Evolutionary conservation across 768 basidiomycete genomes (phyloP).

Genomic region (Tylopilus balloui): DNA sequence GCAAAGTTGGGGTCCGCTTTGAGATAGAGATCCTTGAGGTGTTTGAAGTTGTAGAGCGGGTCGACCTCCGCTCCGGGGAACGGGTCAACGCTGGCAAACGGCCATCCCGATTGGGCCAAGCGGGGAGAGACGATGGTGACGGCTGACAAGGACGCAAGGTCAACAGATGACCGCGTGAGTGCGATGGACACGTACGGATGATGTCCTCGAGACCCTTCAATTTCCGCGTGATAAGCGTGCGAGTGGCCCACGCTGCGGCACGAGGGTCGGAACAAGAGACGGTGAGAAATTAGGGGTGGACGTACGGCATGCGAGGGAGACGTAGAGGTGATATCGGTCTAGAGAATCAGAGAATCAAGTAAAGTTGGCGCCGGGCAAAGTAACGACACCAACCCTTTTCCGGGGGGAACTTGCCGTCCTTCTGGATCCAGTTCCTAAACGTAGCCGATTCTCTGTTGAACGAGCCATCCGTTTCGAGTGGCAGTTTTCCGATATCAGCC

Average conservation of each 20-base stretch:
- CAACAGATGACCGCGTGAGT: background rate
- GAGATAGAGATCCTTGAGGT: conserved; percentile 85
- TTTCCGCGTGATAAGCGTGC: conserved; percentile 82
- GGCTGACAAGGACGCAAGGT: conserved; percentile 39
- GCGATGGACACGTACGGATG: conserved; percentile 52
- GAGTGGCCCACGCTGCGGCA: conserved; percentile 83
- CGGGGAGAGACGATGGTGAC: conserved; percentile 80
- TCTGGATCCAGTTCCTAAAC: conserved; percentile 55
- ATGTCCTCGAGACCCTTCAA: conserved; percentile 88
- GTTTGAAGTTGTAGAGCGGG: conserved; percentile 59
- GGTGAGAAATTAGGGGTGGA: background rate
- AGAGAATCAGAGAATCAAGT: background rate
- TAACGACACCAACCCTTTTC: conserved; percentile 58
- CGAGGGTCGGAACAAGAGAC: background rate
- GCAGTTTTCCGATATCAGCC: conserved; percentile 53
- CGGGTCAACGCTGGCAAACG: conserved; percentile 65
- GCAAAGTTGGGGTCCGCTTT: conserved; percentile 65
- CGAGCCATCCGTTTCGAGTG: conserved; percentile 54
- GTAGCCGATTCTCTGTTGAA: conserved; percentile 53
- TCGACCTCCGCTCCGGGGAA: conserved; percentile 77
- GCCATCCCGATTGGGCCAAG: conserved; percentile 85
- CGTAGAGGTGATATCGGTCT: conserved; percentile 92
- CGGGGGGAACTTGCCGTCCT: conserved; percentile 60
- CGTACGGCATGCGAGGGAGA: conserved; percentile 83
- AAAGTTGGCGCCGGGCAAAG: too few species aligned